phyloP scores from a whole-genome alignment of 257 asterid species.

The Jacaranda copaia region DNA sequence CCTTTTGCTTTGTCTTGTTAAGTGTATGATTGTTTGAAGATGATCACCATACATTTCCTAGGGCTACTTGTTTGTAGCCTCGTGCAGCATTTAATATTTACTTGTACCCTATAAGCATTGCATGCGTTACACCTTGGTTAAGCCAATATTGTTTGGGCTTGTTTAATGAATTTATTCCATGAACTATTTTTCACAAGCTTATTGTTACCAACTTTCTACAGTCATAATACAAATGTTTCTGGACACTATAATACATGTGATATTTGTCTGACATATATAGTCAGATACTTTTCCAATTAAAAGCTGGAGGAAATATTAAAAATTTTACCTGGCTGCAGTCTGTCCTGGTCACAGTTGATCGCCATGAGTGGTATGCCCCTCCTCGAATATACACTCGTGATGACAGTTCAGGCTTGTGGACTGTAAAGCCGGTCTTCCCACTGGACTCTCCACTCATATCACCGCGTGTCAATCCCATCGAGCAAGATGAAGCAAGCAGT shows the following conservation, averaged over 20 bases:
- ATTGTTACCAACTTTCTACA: conserved; percentile 6
- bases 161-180: background rate
- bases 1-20: conserved; percentile 18
- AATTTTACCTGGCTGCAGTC: conserved; percentile 66
- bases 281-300: conserved; percentile 5
- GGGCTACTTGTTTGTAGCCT: conserved; percentile 6
- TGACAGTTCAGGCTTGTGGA: conserved; percentile 93
- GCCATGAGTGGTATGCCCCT: conserved; percentile 99
- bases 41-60: background rate
- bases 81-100: background rate
- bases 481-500: conserved; percentile 51
- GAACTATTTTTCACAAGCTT: conserved; percentile 19
- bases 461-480: conserved; percentile 45
- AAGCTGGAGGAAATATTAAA: conserved; percentile 15
- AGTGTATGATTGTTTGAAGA: background rate
- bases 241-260: conserved; percentile 1
- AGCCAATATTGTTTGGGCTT: background rate
- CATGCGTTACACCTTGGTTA: background rate
- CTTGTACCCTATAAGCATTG: background rate
- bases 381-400: conserved; percentile 89
- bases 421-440: conserved; percentile 72
- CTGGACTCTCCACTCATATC: conserved; percentile 61
- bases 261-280: background rate
- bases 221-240: background rate
- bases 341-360: conserved; percentile 94